Percentiles rank a stretch among this genome's conserved stretches.
These are phyloP conservation scores for Leucocoprinus sp. DNA, from an alignment of 768 basidiomycete species.

Conservation along the genomic window DNA sequence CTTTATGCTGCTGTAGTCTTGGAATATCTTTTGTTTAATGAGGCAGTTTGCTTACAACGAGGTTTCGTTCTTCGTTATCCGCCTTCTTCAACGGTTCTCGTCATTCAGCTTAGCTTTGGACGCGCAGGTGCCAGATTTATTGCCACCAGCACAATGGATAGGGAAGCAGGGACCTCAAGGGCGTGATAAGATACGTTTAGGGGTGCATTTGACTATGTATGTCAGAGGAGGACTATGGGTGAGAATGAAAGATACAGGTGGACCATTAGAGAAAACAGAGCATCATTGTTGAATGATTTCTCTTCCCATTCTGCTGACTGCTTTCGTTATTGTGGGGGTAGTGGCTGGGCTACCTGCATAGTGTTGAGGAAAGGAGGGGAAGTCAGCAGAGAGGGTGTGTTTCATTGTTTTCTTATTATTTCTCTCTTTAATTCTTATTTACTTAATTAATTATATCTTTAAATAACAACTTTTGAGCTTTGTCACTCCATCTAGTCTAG, in stretches of 20 bases:
- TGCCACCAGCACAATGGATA: constrained; percentile 21
- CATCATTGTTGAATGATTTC: background rate
- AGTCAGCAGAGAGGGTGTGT: no score
- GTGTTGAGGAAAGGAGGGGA: no score
- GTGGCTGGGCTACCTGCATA: no score
- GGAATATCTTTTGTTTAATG: no score
- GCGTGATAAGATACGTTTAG: constrained; percentile 31
- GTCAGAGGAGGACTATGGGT: constrained; percentile 39
- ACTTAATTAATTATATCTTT: background rate
- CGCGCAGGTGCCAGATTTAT: constrained; percentile 25
- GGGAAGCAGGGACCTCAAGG: constrained; percentile 23
- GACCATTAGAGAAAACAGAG: background rate
- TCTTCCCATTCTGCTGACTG: background rate
- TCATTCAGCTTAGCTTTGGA: constrained; percentile 30
- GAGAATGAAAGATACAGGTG: constrained; percentile 20
- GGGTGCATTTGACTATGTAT: constrained; percentile 35
- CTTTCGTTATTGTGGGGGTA: background rate
- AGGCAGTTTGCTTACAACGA: constrained; percentile 47
- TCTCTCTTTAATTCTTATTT: no score
- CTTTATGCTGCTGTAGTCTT: background rate
- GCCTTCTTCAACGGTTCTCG: constrained; percentile 42
- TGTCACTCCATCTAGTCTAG: background rate
- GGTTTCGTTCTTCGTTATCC: constrained; percentile 44
- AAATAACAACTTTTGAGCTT: background rate
- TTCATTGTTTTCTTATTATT: no score